Base-by-base conservation (phyloP, 768 basidiomycete genomes). In the Scleroderma bovista region DNA sequence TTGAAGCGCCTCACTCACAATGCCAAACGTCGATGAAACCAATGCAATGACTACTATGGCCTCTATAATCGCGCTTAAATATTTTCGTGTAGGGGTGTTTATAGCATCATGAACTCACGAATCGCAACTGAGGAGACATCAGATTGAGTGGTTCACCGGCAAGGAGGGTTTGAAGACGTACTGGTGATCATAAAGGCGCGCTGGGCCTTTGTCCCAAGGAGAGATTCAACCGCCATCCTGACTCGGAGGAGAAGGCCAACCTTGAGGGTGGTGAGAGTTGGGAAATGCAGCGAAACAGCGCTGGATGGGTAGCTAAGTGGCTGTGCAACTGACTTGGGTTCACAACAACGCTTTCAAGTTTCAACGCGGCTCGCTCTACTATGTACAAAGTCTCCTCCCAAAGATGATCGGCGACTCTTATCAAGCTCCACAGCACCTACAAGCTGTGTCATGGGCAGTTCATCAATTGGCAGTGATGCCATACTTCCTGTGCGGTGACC, bases 171-270 rank as follows among this genome's bases (percentile, higher is more conserved):
- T 29, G 17, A 32, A 17, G 33, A 67, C 83, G 60, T 65, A 88
- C 88, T 81, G 50, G 84, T 88, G 36, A 65, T 68, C 48, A 90
- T 79, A 67, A 90, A 91, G 34, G 77, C 78, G 54, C 74, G 73
- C 60, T 91, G 89, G 20, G 88, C 80, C 52, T 78, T 74, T 13
- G 88, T 89, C 17, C 80, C 80, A 47, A 92, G 68, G 45, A 92
- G 75, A 20, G 79, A 78, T 71, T 87, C 84, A 41, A 82, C 73
- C 46, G 81, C 78, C 88, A 89, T 91, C 55, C 53, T 66, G 41
- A 29, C 9, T 5, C 5, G 39, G 59, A 39, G 29, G 44, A 44
- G 26, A n/a, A 44, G 53, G 43, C 24, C 53, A 60, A 48, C 58
- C 53, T n/a, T 56, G 47, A 11, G 44, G 31, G 7, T 48, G 31